Base-by-base conservation (phyloP, 2,329 filamentous ascomycete species). In the Colletotrichum liriopes region DNA sequence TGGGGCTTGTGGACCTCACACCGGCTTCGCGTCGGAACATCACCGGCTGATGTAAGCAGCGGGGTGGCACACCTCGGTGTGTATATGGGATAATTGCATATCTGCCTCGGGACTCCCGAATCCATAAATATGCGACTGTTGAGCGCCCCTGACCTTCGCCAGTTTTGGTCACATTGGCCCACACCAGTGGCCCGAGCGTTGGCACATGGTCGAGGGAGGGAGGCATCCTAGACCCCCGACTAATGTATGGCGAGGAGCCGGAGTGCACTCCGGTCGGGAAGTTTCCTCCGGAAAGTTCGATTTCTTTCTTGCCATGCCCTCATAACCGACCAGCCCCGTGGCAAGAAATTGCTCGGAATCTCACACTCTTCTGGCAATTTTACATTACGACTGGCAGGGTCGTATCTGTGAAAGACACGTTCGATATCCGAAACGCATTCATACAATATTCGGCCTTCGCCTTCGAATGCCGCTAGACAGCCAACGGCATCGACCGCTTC, bases 381-480 rank as follows among this genome's bases (percentile, higher is more conserved):
- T 1, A 18, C 49, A 16, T 5, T 18, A 16, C 23, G 0, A 52
- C 49, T 29, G 23, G 5, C 6, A 51, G 47, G 47, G 8, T 5
- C 35, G 5, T 37, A 7, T 32, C 8, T 37, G 8, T n/a, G 45
- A 47, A 23, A 0, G n/a, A 12, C 23, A 8, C 41, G 18, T 3
- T 12, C 26, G 23, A 14, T 29, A n/a, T 29, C 12, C 18, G 5
- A n/a, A 16, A 3, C 29, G 11, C n/a, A n/a, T 32, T 8, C 16
- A 35, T 18, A 5, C 8, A 6, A 5, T 20, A n/a, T 5, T 1
- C 14, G 11, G n/a, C 11, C 6, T 20, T 39, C 35, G n/a, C 23
- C 35, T 39, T 41, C 54, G 54, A 56, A 56, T 56, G 56, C 56
- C 56, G 14, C 56, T 29, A 14, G 56, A 59, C 23, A 29, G 5